phyloP scores from a whole-genome alignment of 495 filamentous ascomycete species.

The Pyronema omphalodes region DNA sequence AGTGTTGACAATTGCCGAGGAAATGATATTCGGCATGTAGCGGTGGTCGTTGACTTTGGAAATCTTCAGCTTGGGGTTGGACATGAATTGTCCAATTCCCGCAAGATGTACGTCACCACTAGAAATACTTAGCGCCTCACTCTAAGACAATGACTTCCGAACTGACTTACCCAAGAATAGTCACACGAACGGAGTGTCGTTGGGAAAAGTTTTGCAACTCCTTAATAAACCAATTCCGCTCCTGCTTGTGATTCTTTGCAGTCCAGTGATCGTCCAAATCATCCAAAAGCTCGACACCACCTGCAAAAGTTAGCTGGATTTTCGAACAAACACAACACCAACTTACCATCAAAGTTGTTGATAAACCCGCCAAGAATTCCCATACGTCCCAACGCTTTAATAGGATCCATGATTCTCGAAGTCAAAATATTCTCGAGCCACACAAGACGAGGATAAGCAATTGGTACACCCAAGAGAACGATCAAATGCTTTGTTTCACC shows the following conservation, averaged over 20 bases:
- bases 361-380: constrained; percentile 66
- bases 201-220: constrained; percentile 80
- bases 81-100: constrained; percentile 86
- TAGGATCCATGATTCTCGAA: constrained; percentile 60
- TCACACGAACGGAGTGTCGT: constrained; percentile 79
- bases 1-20: constrained; percentile 78
- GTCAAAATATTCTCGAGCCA: constrained; percentile 61
- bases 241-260: constrained; percentile 75
- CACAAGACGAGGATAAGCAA: constrained; percentile 84
- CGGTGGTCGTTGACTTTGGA: constrained; percentile 73
- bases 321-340: neutral
- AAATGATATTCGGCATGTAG: constrained; percentile 81
- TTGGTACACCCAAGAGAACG: constrained; percentile 66
- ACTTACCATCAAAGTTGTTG: constrained; percentile 63
- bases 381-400: constrained; percentile 71
- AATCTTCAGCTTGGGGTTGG: constrained; percentile 58
- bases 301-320: constrained; percentile 7
- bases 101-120: constrained; percentile 87
- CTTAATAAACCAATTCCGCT: constrained; percentile 70
- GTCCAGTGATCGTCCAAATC: constrained; percentile 95
- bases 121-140: constrained; percentile 1
- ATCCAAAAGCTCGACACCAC: constrained; percentile 77
- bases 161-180: constrained; percentile 48
- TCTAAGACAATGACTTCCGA: neutral
- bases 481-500: constrained; percentile 79